These are phyloP conservation scores for Funneliformis geosporum DNA, from an alignment of 192 early-diverging fungal genomes.

Conservation along the genomic window DNA sequence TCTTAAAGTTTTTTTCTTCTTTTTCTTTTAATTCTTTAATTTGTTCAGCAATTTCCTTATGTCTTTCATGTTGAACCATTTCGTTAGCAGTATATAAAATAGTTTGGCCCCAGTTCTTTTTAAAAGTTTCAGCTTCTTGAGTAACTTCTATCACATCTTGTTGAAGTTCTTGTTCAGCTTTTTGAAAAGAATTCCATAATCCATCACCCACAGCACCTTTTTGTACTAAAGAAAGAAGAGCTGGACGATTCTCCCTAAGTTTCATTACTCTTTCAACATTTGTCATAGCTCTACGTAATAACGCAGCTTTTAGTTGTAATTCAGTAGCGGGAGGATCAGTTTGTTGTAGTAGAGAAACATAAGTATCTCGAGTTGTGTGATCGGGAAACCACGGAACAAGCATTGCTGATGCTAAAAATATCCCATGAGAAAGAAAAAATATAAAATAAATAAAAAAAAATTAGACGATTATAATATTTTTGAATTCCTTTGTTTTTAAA, in stretches of 20 bases:
- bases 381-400: constrained; percentile 71
- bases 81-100: constrained; percentile 84
- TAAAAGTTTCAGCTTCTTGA: constrained; percentile 78
- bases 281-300: constrained; percentile 80
- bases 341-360: constrained; percentile 61
- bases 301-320: constrained; percentile 65
- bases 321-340: constrained; percentile 59
- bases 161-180: constrained; percentile 80
- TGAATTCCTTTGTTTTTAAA: background rate
- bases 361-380: constrained; percentile 63
- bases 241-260: constrained; percentile 78
- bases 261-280: constrained; percentile 73
- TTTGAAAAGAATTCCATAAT: constrained; percentile 70
- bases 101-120: constrained; percentile 77
- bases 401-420: background rate
- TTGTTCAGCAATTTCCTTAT: constrained; percentile 52
- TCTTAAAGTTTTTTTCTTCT: constrained; percentile 48
- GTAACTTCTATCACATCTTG: constrained; percentile 78
- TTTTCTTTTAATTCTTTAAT: constrained; percentile 52
- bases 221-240: constrained; percentile 72
- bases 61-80: constrained; percentile 67
- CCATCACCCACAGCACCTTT: constrained; percentile 83
- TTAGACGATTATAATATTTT: background rate
- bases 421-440: background rate
- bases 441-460: background rate